phyloP scores from a whole-genome alignment of 257 asterid genomes.

The Haberlea rhodopensis region DNA sequence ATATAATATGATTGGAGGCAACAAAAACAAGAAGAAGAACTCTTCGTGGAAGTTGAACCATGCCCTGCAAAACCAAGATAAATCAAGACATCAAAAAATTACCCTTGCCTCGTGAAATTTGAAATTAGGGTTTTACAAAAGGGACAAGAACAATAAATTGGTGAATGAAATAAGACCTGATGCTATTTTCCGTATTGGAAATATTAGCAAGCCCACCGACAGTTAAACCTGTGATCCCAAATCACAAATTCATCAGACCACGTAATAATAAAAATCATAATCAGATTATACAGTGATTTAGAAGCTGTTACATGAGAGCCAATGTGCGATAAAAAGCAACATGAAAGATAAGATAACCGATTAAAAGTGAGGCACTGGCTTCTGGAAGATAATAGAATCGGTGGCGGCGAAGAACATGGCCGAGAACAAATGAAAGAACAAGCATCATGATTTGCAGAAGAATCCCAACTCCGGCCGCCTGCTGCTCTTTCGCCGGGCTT shows the following conservation, averaged over 20 bases:
- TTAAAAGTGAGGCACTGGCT: conserved; percentile 99
- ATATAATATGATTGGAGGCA: conserved; percentile 99
- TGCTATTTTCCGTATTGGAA: conserved; percentile 81
- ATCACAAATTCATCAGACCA: conserved; percentile 24
- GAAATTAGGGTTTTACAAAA: conserved; percentile 5
- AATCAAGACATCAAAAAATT: conserved; percentile 11
- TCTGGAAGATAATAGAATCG: conserved; percentile 95
- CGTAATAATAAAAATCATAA: conserved; percentile 10
- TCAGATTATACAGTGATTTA: conserved; percentile 17
- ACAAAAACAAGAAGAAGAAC: conserved; percentile 90
- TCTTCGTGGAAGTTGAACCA: conserved; percentile 99
- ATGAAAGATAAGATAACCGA: conserved; percentile 45
- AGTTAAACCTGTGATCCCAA: conserved; percentile 62
- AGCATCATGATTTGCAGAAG: conserved; percentile 99
- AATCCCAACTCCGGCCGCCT: conserved; percentile 97
- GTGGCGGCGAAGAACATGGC: conserved; percentile 95
- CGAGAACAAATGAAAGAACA: conserved; percentile 88
- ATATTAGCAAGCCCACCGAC: conserved; percentile 90
- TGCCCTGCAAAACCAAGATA: conserved; percentile 54
- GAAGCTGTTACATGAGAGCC: neutral
- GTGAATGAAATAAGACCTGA: conserved; percentile 47
- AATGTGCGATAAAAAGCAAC: neutral
- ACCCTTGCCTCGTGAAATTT: conserved; percentile 2
- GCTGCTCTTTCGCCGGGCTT: conserved; percentile 88
- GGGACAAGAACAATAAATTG: neutral